phyloP scores from a whole-genome alignment of 306 rosid species.

The Vicia villosa region DNA sequence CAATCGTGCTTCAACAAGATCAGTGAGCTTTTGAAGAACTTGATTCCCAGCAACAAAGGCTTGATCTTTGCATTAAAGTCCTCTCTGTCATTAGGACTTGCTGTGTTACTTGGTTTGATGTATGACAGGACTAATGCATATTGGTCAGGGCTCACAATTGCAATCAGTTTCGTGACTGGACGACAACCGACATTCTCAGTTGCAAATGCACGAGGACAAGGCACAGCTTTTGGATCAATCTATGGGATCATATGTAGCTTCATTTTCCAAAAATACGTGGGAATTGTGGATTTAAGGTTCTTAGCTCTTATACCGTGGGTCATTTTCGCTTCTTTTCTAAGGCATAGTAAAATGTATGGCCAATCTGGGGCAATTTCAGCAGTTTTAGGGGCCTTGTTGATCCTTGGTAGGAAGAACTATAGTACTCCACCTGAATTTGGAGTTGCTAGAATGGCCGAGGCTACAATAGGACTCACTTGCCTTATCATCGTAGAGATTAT shows the following conservation, averaged over 20 bases:
- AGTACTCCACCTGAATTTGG: slow-evolving; percentile 67
- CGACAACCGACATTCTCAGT: slow-evolving; percentile 63
- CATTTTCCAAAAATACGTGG: slow-evolving; percentile 34
- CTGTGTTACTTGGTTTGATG: slow-evolving; percentile 64
- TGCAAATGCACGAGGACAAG: slow-evolving; percentile 77
- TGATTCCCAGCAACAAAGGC: slow-evolving; percentile 44
- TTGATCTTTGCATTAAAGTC: slow-evolving; percentile 69
- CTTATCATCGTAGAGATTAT: slow-evolving; percentile 53
- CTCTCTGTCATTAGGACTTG: slow-evolving; percentile 68
- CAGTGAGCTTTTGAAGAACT: slow-evolving; percentile 31
- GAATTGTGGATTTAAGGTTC: slow-evolving; percentile 43
- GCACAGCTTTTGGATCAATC: slow-evolving; percentile 78
- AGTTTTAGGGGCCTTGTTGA: slow-evolving; percentile 67
- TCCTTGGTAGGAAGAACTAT: slow-evolving; percentile 70
- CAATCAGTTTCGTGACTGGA: slow-evolving; percentile 59
- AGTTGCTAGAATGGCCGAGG: slow-evolving; percentile 66
- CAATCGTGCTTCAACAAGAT: slow-evolving; percentile 26
- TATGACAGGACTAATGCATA: slow-evolving; percentile 61
- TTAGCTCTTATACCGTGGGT: slow-evolving; percentile 72
- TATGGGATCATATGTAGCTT: slow-evolving; percentile 66
- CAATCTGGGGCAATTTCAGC: slow-evolving; percentile 77
- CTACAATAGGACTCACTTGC: slow-evolving; percentile 69
- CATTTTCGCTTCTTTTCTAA: slow-evolving; percentile 58
- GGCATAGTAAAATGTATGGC: slow-evolving; percentile 81
- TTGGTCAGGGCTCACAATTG: slow-evolving; percentile 80